Base-by-base conservation (phyloP, 441 rosid species). In the Eutrema salsugineum region DNA sequence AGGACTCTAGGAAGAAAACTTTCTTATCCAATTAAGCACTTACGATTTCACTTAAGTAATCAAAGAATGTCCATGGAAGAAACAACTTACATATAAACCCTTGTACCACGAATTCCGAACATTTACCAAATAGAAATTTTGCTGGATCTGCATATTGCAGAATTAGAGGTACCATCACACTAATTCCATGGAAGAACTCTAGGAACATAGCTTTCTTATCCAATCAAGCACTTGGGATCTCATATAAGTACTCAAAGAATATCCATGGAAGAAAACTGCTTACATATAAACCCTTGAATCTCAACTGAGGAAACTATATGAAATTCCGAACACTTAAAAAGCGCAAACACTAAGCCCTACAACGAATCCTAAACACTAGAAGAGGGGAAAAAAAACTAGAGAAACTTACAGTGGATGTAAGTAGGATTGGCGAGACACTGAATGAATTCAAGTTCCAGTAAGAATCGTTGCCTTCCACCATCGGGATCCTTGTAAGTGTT, bases 391-490 rank as follows among this genome's bases (percentile, higher is more conserved):
- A 5, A 8, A 28, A 53, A 35, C 12, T 16, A 14, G 14, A 6
- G 0, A 47, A 44, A 77, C 89, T 65, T 78, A 93, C 99, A 88
- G 74, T 91, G 98, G 71, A 96, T 96, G 70, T 96, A 93, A 66
- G 97, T 96, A 40, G 99, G 99, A 73, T 96, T 96, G 15, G 97
- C 97, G 16, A 96, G 94, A 77, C 98, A 96, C 19, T 96, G 99
- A 47, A 93, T 79, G 75, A 96, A 96, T 66, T 96, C 99, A 76
- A 96, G 80, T 67, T 96, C 98, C 24, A 96, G 87, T 70, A 93
- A 82, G 81, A 93, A 90, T 36, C 97, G 83, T 43, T 90, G 98
- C 32, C 87, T 82, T 27, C 99, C 98, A 79, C 83, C 99, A 67
- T 93, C 97, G 0, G 96, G 93, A 79, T 93, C 98, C 84, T 88